phyloP scores from a whole-genome alignment of 352 stramenopile genomes.

The Globisporangium paroecandrum region DNA sequence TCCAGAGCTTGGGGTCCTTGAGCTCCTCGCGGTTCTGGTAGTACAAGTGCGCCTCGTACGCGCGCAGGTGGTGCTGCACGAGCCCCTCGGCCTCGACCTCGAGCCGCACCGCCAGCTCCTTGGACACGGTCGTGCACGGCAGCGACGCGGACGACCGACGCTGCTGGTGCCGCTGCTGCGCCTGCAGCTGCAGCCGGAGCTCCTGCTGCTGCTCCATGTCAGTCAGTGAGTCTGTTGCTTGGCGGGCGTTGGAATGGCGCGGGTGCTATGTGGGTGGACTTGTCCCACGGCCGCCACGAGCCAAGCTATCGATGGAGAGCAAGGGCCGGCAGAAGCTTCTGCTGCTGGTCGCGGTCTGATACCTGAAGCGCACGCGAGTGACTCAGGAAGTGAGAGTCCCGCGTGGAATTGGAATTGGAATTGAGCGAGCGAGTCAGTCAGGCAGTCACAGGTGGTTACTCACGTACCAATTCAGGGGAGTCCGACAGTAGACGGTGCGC shows the following conservation, averaged over 20 bases:
- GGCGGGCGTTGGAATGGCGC: too few species aligned
- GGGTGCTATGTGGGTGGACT: too few species aligned
- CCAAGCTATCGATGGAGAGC: too few species aligned
- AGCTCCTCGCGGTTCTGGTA: constrained; percentile 17
- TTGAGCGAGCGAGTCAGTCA: neutral
- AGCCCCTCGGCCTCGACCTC: constrained; percentile 20
- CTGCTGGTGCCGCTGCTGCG: neutral
- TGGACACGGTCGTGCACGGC: constrained; percentile 14
- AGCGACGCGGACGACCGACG: constrained; percentile 19
- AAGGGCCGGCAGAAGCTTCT: too few species aligned
- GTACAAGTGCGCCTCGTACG: constrained; percentile 22
- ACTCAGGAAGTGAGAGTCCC: neutral
- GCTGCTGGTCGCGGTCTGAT: too few species aligned
- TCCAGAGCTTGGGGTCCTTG: constrained; percentile 18
- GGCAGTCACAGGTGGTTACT: too few species aligned
- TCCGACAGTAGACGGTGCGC: too few species aligned
- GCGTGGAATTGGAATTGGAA: too few species aligned
- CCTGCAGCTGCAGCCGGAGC: neutral
- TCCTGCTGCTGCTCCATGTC: neutral
- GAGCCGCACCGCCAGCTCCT: constrained; percentile 15
- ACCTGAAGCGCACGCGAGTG: neutral
- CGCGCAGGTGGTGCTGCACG: constrained; percentile 23
- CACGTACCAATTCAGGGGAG: too few species aligned
- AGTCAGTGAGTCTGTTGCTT: neutral
- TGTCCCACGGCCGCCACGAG: too few species aligned